These are phyloP conservation scores for Pleurotus ostreatus DNA, from an alignment of 768 basidiomycete genomes.

Conservation along the genomic window DNA sequence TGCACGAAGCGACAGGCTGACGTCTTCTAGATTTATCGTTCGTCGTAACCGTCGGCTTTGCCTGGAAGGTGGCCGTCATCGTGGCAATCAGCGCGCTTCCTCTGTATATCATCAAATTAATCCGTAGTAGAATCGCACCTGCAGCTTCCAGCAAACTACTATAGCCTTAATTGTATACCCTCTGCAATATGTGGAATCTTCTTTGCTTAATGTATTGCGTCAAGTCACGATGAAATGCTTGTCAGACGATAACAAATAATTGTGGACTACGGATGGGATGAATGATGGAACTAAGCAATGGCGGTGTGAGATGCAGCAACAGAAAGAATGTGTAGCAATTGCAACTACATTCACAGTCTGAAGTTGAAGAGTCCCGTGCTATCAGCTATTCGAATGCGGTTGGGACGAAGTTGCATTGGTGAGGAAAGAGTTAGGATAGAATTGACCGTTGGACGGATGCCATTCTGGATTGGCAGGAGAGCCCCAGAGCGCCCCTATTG, in stretches of 20 bases:
- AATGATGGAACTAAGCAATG: neutral
- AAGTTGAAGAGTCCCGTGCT: neutral
- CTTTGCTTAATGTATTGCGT: conserved; percentile 6
- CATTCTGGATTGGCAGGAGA: conserved; percentile 34
- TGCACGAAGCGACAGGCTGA: neutral
- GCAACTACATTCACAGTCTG: neutral
- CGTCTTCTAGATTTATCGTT: conserved; percentile 75
- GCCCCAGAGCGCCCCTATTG: conserved; percentile 35
- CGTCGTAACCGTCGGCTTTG: conserved; percentile 82
- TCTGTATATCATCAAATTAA: conserved; percentile 84
- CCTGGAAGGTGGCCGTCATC: conserved; percentile 94
- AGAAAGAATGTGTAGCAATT: neutral
- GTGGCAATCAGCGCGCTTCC: conserved; percentile 93
- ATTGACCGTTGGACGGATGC: conserved; percentile 40
- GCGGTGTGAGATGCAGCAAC: conserved; percentile 5
- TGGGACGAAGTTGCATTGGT: conserved; percentile 46
- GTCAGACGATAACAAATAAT: conserved; percentile 7
- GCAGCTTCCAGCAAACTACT: conserved; percentile 91
- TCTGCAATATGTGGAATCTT: conserved; percentile 1
- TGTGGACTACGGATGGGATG: neutral
- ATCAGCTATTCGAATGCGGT: conserved; percentile 22
- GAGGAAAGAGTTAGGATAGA: conserved; percentile 45
- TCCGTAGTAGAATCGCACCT: conserved; percentile 83
- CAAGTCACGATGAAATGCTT: conserved; percentile 3
- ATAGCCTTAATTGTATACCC: conserved; percentile 26